phyloP scores from a whole-genome alignment of 257 asterid genomes.

The Verbena officinalis region DNA sequence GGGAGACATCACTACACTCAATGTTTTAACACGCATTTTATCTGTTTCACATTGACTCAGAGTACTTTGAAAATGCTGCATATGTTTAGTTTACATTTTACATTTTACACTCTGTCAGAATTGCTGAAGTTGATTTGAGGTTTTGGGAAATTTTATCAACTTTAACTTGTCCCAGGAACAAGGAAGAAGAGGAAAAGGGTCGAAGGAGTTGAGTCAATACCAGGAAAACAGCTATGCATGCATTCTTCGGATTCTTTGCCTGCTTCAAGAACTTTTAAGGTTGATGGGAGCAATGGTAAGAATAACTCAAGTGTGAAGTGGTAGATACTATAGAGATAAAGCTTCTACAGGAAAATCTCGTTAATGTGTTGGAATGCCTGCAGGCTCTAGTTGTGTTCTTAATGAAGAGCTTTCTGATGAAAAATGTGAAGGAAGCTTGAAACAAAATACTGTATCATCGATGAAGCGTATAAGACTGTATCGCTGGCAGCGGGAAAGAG shows the following conservation, averaged over 20 bases:
- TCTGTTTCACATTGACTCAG: neutral
- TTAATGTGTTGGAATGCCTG: slow-evolving; percentile 33
- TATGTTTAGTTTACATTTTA: slow-evolving; percentile 4
- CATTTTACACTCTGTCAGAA: neutral
- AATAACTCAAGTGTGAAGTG: slow-evolving; percentile 23
- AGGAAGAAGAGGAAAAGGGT: slow-evolving; percentile 57
- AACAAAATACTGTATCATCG: slow-evolving; percentile 28
- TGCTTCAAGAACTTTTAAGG: slow-evolving; percentile 31
- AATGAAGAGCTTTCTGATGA: slow-evolving; percentile 35
- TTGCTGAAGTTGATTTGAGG: neutral
- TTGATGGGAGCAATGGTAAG: slow-evolving; percentile 38
- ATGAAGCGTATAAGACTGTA: slow-evolving; percentile 55
- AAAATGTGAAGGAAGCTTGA: slow-evolving; percentile 36
- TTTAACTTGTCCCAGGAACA: slow-evolving; percentile 41
- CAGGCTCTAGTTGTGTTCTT: slow-evolving; percentile 40
- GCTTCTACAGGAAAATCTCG: slow-evolving; percentile 17
- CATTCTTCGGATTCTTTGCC: slow-evolving; percentile 39
- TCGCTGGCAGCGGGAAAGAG: slow-evolving; percentile 70
- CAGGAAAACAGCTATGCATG: slow-evolving; percentile 33
- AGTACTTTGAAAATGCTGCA: neutral
- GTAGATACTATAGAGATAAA: slow-evolving; percentile 7
- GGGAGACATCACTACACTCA: neutral
- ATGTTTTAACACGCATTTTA: slow-evolving; percentile 10
- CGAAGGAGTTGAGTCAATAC: slow-evolving; percentile 38
- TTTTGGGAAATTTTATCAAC: slow-evolving; percentile 5